phyloP scores from a whole-genome alignment of 1,284 basidiomycete genomes.

The Coniferiporia weirii region DNA sequence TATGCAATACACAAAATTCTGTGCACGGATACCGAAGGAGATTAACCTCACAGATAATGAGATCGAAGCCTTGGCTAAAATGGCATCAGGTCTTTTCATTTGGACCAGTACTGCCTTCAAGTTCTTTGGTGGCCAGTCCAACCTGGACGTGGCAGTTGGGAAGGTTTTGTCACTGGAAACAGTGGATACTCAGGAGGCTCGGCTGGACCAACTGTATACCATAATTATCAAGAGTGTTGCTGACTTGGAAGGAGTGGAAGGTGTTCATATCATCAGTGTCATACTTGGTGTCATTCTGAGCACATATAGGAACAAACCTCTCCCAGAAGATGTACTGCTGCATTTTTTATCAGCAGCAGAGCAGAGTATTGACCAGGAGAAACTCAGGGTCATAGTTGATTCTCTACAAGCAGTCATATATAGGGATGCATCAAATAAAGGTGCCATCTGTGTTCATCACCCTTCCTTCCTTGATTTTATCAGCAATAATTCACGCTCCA shows the following conservation, averaged over 20 bases:
- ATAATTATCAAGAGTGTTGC: too few species aligned
- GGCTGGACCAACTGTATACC: not conserved
- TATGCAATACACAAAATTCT: not conserved
- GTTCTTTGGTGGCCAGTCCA: constrained; percentile 18
- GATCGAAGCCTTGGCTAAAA: constrained; percentile 8
- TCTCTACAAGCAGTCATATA: too few species aligned
- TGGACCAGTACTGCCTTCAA: constrained; percentile 27
- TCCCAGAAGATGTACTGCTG: too few species aligned
- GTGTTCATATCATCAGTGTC: too few species aligned
- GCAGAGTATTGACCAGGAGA: too few species aligned
- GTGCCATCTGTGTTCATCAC: not conserved
- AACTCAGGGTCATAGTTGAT: too few species aligned
- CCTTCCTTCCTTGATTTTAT: constrained; percentile 5
- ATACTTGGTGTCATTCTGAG: too few species aligned
- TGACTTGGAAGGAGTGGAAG: too few species aligned
- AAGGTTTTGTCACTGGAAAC: not conserved
- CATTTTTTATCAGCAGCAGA: too few species aligned
- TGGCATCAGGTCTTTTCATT: constrained; percentile 25
- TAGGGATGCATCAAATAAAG: too few species aligned
- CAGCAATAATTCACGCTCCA: too few species aligned
- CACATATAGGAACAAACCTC: too few species aligned
- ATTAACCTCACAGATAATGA: not conserved
- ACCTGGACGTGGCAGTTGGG: not conserved
- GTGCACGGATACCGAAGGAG: not conserved
- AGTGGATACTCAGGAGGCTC: not conserved